These are phyloP conservation scores for Nemophila menziesii DNA, from an alignment of 257 asterid species.

Conservation along the genomic window DNA sequence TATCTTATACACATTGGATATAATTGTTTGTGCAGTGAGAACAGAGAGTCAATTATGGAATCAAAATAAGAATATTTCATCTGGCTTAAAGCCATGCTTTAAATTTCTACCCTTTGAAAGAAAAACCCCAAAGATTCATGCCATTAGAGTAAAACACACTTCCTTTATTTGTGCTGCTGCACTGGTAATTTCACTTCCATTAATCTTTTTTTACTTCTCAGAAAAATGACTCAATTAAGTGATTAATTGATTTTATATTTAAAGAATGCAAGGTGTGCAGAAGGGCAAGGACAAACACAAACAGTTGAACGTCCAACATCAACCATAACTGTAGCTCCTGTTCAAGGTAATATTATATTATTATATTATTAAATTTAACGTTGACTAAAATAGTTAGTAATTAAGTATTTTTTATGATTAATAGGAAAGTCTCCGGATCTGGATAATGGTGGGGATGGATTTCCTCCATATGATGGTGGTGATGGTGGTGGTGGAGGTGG, in stretches of 20 bases:
- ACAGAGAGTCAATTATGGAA: slow-evolving; percentile 19
- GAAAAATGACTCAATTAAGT: not conserved
- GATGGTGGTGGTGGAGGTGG: slow-evolving; percentile 89
- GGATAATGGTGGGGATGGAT: slow-evolving; percentile 82
- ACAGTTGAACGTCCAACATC: slow-evolving; percentile 81
- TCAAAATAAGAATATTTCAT: slow-evolving; percentile 23
- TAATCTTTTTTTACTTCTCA: not conserved
- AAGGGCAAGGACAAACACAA: slow-evolving; percentile 74
- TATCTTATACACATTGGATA: slow-evolving; percentile 4
- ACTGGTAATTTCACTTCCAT: slow-evolving; percentile 33
- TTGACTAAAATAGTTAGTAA: not conserved
- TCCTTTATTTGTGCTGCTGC: slow-evolving; percentile 47
- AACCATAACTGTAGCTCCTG: slow-evolving; percentile 80
- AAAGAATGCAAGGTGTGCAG: slow-evolving; percentile 74
- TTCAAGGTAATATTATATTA: slow-evolving; percentile 39
- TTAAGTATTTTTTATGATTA: slow-evolving; percentile 1
- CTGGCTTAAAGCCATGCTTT: slow-evolving; percentile 22
- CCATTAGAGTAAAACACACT: slow-evolving; percentile 20
- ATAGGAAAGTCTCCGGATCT: slow-evolving; percentile 82
- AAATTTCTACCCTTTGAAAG: slow-evolving; percentile 27
- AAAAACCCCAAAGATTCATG: slow-evolving; percentile 8
- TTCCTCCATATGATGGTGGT: slow-evolving; percentile 78
- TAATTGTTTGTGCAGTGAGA: slow-evolving; percentile 20
- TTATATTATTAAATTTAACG: slow-evolving; percentile 1
- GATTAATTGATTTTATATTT: too few species aligned